Evolutionary conservation across 2,329 filamentous ascomycete species (phyloP), one percentile per base, ranked within the genome.

Genomic region (Trichoderma atrobrunneum): DNA sequence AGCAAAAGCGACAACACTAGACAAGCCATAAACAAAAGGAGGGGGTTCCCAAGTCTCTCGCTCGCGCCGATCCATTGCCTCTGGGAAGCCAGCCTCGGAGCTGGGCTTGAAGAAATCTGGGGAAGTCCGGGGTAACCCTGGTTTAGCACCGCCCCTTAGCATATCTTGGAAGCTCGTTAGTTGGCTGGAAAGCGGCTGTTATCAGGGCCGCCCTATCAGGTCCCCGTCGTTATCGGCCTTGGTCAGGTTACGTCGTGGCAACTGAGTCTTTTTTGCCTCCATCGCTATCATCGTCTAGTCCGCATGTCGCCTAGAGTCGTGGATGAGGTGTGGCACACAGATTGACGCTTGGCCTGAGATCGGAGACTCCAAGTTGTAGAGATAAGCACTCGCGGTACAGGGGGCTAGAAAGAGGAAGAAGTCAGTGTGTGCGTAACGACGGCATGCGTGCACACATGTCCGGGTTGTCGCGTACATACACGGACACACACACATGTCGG

Each of bases 61-160:
- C 18, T 34, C 39, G 39, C 57, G 67, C 56, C 39, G 67, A 62
- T 70, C 57, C 67, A 62, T 3, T 34, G 51, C 18, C 64, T 30
- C 32, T 56, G 36, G 34, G 5, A 57, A 39, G 16, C 7, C 56
- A 24, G 34, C 10, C 56, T 70, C 43, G 65, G 54, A 36, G 65
- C 51, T 59, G 34, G 57, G 32, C 61, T 32, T 43, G 61, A 48
- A 60, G 67, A 70, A 70, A 71, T 71, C 69, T 71, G 69, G 69
- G 69, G 69, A 71, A 71, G 69, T 60, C 69, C 61, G 69, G 69
- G 69, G 62, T 60, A 59, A 16, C 69, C 61, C 62, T 66, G 62
- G 61, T 54, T 34, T 59, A 64, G 66, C 66, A 66, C 63, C 36
- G 67, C 14, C 34, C 48, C 48, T 56, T 61, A 43, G 59, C 62